Evolutionary conservation across 805 yeast genomes (phyloP), one percentile per base, ranked within the genome.

Genomic region (Yarrowia sp.): DNA sequence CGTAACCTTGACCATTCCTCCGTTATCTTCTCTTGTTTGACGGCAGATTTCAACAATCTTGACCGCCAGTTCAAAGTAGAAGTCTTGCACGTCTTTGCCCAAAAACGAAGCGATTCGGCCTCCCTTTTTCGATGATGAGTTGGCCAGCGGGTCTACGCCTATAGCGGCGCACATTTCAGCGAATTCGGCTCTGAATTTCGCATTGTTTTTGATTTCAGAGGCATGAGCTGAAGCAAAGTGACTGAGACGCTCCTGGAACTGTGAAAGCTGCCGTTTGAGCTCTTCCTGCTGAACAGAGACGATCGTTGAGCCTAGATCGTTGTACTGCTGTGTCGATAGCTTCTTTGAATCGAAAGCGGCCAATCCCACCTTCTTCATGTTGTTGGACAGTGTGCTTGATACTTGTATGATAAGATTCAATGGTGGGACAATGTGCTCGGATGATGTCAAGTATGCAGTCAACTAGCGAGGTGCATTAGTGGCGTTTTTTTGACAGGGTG

Each of bases 71-170:
- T 89, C 92, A 70, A 87, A 85, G 71, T 83, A 83, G 72, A 84
- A 89, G 73, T 89, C 92, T 8, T 80, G 81, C 10, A 76, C 75
- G 46, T 78, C 80, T 15, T 74, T 75, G 22, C 80, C 78, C 41
- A 75, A 74, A 15, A 74, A 72, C 61, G 74, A 77, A 14, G 83
- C 75, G 75, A 79, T 79, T 32, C 78, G 70, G 9, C 80, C 77
- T n/a, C 74, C 72, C 49, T 72, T 70, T 16, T 71, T 74, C 43
- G 74, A 71, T 3, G 74, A 72, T 19, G 76, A 71, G n/a, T 77
- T 73, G 3, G 82, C 81, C 36, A 93, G 76, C 0, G 97, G 95
- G 76, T 93, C 97, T 19, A 92, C 88, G 1, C 97, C 97, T 38
- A 92, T 87, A 72, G 88, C 85, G 4, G 84, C 80, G 74, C 97